Conservation (phyloP, 169 alveolate genomes). For the Amoebophrya sp. region DNA sequence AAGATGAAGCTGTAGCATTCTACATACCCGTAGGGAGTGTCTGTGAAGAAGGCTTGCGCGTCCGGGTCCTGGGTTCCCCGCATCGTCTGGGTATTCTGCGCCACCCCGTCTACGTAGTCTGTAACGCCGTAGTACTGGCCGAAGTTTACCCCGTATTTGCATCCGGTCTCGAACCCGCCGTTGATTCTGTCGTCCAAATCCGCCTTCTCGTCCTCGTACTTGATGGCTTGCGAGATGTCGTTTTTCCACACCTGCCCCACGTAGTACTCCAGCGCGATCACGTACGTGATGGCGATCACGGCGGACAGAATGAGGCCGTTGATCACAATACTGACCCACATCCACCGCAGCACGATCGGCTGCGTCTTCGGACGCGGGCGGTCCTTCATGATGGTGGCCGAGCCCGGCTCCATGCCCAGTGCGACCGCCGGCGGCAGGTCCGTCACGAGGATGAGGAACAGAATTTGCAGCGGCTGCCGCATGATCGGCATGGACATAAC, state of each 20-base stretch:
- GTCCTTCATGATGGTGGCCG: slow-evolving; percentile 59
- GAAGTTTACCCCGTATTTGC: too few species aligned
- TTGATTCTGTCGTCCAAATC: too few species aligned
- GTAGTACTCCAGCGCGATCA: background rate
- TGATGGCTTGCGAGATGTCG: background rate
- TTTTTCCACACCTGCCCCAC: background rate
- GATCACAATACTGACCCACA: slow-evolving; percentile 25
- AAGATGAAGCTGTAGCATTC: too few species aligned
- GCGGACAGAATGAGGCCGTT: slow-evolving; percentile 20
- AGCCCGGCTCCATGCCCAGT: slow-evolving; percentile 76
- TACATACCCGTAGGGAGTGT: too few species aligned
- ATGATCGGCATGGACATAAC: slow-evolving; percentile 12
- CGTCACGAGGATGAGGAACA: slow-evolving; percentile 71
- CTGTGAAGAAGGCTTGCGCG: too few species aligned
- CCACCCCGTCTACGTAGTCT: too few species aligned
- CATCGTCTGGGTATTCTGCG: too few species aligned
- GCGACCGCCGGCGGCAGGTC: slow-evolving; percentile 88
- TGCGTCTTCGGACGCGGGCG: slow-evolving; percentile 26
- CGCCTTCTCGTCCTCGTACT: too few species aligned
- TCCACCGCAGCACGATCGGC: slow-evolving; percentile 24
- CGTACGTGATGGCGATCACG: background rate
- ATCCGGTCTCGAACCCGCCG: too few species aligned
- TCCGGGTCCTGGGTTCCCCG: too few species aligned
- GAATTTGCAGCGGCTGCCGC: slow-evolving; percentile 43
- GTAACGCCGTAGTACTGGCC: too few species aligned